Conservation (phyloP, 352 stramenopile species). For the Phytophthora sansomeana region DNA sequence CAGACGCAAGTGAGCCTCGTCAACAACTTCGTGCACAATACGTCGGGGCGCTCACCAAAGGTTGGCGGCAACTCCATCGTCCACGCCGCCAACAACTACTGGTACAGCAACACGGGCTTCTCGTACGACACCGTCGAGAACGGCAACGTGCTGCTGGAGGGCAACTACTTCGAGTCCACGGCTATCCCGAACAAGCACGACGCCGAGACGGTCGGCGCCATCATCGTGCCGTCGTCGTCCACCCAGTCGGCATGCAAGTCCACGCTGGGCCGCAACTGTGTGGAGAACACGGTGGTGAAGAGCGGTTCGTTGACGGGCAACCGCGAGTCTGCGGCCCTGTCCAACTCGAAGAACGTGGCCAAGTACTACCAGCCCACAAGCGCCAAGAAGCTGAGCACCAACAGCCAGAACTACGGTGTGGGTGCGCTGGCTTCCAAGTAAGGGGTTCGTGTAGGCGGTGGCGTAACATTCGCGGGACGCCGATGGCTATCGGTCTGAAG, state of each 20-base stretch:
- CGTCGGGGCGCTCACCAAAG: constrained; percentile 48
- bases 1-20: constrained; percentile 37
- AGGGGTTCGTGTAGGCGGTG: not conserved
- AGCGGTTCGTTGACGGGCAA: constrained; percentile 13
- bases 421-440: constrained; percentile 17
- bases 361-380: constrained; percentile 19
- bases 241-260: constrained; percentile 11
- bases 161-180: constrained; percentile 56
- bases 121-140: constrained; percentile 46
- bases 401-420: constrained; percentile 33
- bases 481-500: constrained; percentile 12
- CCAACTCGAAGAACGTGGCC: constrained; percentile 20
- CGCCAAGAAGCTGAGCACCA: constrained; percentile 21
- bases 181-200: constrained; percentile 11
- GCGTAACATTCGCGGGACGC: not conserved
- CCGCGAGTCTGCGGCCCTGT: constrained; percentile 17
- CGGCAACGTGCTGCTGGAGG: constrained; percentile 47
- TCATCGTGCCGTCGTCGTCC: constrained; percentile 11
- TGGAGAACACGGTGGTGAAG: constrained; percentile 30
- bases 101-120: constrained; percentile 47
- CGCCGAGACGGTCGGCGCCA: constrained; percentile 7
- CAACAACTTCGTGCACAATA: constrained; percentile 52
- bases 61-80: constrained; percentile 33
- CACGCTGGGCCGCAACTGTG: constrained; percentile 32
- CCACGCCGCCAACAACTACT: constrained; percentile 60